Base-by-base conservation (phyloP, 2,329 filamentous ascomycete genomes). In the Hirsutella rhossiliensis region DNA sequence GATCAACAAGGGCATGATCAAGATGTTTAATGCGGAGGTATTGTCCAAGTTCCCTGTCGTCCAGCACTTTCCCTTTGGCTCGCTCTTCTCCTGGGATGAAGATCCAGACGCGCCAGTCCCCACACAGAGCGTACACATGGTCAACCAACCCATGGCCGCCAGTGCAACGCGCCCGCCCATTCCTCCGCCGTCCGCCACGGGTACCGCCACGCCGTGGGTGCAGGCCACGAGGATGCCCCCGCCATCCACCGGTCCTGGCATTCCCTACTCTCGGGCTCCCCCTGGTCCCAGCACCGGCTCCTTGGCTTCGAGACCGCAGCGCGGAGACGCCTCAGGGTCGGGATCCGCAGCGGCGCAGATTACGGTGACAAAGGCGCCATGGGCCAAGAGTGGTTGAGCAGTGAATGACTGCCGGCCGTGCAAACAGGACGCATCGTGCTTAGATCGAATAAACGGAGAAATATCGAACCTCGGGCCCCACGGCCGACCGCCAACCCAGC, bases 1-100 rank as follows among this genome's bases (percentile, higher is more conserved):
- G 69, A 95, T 98, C 57, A 97, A 98, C 65, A 89, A 89, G 81
- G 92, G 92, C 42, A 97, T 98, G 92, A 79, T 98, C 56, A 98
- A 97, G 65, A 98, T 98, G 92, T 98, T 90, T 67, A 88, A 94
- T 52, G 92, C 87, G 17, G 92, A 98, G 67, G 92, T 98, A 3
- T 71, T 98, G 13, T 87, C 85, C 34, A 98, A 98, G 62, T 96
- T 96, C 58, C 92, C 92, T 3, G 92, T 98, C 3, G 87, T 98
- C n/a, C 92, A 98, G 64, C 92, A 98, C 63, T 97, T 92, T 52
- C 77, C 75, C 3, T 90, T 92, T 52, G 86, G 86, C 23, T 83
- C 80, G 6, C 66, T 92, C n/a, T 87, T 90, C 58, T 77, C 75
- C 32, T 90, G 84, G 82, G 79, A 86, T 2, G 64, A 61, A 40